Evolutionary conservation across 306 rosid species (phyloP), one percentile per base, ranked within the genome.

Genomic region (Canavalia gladiata): DNA sequence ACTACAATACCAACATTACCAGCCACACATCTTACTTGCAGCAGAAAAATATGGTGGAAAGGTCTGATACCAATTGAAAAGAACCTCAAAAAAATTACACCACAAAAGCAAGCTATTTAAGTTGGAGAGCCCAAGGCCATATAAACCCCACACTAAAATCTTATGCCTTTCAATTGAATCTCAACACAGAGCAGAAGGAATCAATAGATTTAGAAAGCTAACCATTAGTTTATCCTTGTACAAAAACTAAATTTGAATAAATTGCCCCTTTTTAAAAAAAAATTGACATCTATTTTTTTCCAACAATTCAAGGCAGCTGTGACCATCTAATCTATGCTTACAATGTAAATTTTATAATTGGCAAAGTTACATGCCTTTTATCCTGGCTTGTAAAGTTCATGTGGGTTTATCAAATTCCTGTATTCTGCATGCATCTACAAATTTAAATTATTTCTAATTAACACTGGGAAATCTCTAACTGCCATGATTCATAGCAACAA

Each of bases 351-450:
- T 18, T 73, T 41, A 35, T 28, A 69, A 52, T 30, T 33, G 77
- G 47, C 52, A 67, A 41, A n/a, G 59, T 51, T 18, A 41, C 68
- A 59, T 46, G 43, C 52, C 11, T 59, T 57, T 79, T 79, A 71
- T 59, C 52, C 70, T 45, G 69, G 62, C 58, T 45, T 58, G 4
- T 31, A 68, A 50, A 25, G 42, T n/a, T 69, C 9, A 9, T 33
- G 47, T 31, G 39, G 68, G 41, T 11, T 41, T 57, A 56, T 25
- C 55, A 37, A 56, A 46, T 47, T 72, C 4, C 18, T 59, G 13
- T 18, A 33, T 56, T 34, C 33, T 30, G 0, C 64, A 43, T 43
- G 5, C 41, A 11, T 18, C 25, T 18, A 41, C 31, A 56, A 13
- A 72, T 45, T n/a, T 46, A 18, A 18, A 18, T 18, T 18, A 18